phyloP scores from a whole-genome alignment of 257 asterid species.

The Solanum dulcamara region DNA sequence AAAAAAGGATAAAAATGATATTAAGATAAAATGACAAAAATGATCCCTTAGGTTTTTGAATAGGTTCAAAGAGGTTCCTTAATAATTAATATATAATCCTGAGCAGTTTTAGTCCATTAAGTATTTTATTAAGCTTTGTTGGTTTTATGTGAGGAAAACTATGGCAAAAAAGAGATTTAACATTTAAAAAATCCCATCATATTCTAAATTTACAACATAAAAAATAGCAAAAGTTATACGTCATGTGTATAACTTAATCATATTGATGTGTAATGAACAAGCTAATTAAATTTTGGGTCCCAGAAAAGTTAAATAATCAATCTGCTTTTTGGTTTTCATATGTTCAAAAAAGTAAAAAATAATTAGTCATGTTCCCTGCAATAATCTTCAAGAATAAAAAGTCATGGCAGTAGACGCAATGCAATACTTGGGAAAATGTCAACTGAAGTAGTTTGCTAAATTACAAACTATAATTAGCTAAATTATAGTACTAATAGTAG shows the following conservation, averaged over 20 bases:
- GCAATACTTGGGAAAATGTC: neutral
- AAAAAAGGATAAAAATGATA: neutral
- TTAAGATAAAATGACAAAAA: neutral
- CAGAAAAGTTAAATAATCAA: neutral
- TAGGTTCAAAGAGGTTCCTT: neutral
- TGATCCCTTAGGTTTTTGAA: neutral
- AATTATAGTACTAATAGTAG: too few species aligned
- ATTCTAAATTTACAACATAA: neutral
- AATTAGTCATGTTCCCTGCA: neutral
- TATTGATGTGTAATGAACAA: neutral
- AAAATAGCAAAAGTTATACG: neutral
- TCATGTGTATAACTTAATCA: neutral
- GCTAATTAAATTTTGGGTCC: neutral
- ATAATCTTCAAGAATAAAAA: neutral
- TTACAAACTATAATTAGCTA: too few species aligned
- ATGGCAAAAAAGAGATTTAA: neutral
- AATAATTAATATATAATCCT: neutral
- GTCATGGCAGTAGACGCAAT: neutral
- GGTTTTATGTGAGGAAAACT: neutral
- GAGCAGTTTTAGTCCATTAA: neutral
- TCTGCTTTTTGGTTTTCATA: neutral
- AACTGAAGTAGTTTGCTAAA: neutral
- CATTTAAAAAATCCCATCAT: neutral
- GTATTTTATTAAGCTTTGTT: neutral
- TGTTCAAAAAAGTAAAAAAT: neutral